A percentile compares a stretch with the other conserved stretches of the same genome.
phyloP scores from a whole-genome alignment of 2,329 filamentous ascomycete genomes.

The Stachybotrys elegans region DNA sequence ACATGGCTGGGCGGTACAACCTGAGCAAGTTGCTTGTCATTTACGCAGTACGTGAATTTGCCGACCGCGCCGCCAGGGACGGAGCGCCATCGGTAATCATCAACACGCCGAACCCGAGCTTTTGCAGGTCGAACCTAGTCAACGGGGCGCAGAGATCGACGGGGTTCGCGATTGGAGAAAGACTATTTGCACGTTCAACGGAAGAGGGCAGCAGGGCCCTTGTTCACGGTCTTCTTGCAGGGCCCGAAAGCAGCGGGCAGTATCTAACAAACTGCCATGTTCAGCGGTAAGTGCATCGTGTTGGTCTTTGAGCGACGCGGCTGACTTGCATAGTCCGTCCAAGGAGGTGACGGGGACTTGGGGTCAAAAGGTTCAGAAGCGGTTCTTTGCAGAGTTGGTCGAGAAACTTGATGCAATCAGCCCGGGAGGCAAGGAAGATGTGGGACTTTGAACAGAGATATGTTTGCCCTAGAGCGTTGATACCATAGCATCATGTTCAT shows the following conservation, averaged over 20 bases:
- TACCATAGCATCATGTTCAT: too few relatives aligned
- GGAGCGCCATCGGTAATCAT: constrained; percentile 19
- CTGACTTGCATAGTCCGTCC: constrained; percentile 11
- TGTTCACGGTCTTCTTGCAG: constrained; percentile 22
- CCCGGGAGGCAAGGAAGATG: too few relatives aligned
- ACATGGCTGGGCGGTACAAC: constrained; percentile 24
- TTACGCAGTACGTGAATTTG: constrained; percentile 24
- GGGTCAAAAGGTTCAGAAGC: constrained; percentile 22
- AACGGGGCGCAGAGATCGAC: not conserved
- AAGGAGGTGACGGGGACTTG: constrained; percentile 24
- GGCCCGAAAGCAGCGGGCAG: constrained; percentile 25
- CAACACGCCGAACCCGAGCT: constrained; percentile 36
- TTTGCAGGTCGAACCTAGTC: constrained; percentile 29
- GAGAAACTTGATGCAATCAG: constrained; percentile 21
- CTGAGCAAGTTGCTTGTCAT: constrained; percentile 26
- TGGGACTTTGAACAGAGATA: too few relatives aligned
- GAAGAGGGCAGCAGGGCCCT: constrained; percentile 37
- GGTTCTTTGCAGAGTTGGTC: constrained; percentile 27
- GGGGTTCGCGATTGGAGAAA: not conserved
- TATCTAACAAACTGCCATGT: constrained; percentile 27
- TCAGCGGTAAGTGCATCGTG: constrained; percentile 11
- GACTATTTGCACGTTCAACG: constrained; percentile 33
- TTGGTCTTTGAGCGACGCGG: not conserved
- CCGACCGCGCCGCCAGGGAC: constrained; percentile 4
- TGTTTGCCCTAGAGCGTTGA: too few relatives aligned